Percentiles rank a stretch among this genome's conserved stretches.
Conservation (phyloP, 1,139 yeast genomes). For the Suhomyces ambrosiae region DNA sequence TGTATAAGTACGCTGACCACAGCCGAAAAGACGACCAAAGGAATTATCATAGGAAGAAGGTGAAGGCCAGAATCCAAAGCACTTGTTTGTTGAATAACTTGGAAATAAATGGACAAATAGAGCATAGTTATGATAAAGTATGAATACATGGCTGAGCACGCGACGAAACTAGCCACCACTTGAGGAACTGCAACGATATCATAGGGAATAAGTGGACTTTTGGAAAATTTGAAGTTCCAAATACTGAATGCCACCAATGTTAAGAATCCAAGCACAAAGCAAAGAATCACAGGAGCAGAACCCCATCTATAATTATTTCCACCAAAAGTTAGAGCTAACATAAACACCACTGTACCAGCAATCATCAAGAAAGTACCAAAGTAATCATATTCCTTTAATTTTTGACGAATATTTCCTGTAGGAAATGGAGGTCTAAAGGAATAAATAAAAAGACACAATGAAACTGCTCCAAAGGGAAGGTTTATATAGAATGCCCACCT, state of each 20-base stretch:
- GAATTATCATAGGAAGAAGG: constrained; percentile 34
- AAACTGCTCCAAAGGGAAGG: constrained; percentile 65
- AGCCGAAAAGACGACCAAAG: constrained; percentile 35
- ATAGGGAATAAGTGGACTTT: constrained; percentile 48
- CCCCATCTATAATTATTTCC: constrained; percentile 48
- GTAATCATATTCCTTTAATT: constrained; percentile 47
- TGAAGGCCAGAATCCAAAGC: constrained; percentile 41
- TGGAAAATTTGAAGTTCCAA: constrained; percentile 51
- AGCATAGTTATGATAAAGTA: constrained; percentile 10
- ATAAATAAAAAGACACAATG: constrained; percentile 43
- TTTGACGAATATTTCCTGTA: constrained; percentile 37
- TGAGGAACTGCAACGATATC: constrained; percentile 35
- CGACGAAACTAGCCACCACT: constrained; percentile 9
- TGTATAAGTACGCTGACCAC: constrained; percentile 32
- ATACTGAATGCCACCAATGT: constrained; percentile 38
- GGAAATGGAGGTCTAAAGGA: constrained; percentile 60
- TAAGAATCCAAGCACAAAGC: constrained; percentile 56
- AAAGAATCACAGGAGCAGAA: constrained; percentile 55
- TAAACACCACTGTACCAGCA: constrained; percentile 42
- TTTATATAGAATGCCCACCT: constrained; percentile 79
- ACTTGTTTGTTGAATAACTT: constrained; percentile 32
- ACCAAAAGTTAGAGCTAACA: constrained; percentile 56
- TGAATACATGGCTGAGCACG: constrained; percentile 9
- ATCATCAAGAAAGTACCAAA: constrained; percentile 45
- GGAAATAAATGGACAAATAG: constrained; percentile 34